Conservation (phyloP, 768 basidiomycete genomes). For the Boletus vinaceobasis region DNA sequence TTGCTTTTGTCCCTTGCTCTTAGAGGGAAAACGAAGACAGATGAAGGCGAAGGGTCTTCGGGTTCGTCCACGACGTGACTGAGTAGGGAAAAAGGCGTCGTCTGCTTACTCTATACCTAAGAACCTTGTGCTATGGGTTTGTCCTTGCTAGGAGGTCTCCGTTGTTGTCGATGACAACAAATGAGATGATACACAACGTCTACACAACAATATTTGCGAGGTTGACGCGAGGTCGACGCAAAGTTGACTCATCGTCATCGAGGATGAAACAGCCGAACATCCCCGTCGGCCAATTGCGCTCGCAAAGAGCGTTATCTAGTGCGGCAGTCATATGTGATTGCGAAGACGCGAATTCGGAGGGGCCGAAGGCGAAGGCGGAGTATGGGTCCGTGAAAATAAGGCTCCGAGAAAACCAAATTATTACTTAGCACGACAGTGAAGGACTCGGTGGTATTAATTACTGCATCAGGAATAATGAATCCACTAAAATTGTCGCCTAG, state of each 20-base stretch:
- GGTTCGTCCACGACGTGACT: conserved; percentile 49
- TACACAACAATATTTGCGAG: background rate
- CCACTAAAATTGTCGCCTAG: background rate
- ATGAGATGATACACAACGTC: background rate
- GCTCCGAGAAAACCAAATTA: background rate
- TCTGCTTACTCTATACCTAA: conserved; percentile 3
- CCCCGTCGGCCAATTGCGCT: background rate
- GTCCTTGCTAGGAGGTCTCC: background rate
- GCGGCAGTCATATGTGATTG: background rate
- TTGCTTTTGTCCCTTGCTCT: conserved; percentile 1
- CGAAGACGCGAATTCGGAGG: background rate
- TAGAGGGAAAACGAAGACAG: conserved; percentile 71
- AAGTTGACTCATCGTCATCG: background rate
- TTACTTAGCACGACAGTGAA: background rate
- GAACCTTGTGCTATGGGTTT: background rate
- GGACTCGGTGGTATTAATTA: conserved; percentile 9
- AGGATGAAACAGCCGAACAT: background rate
- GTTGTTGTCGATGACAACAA: background rate
- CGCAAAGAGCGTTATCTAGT: background rate
- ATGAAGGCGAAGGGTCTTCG: conserved; percentile 76
- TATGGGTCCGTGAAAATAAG: conserved; percentile 4
- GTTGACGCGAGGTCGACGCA: background rate
- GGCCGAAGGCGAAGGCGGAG: background rate
- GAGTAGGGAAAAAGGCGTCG: conserved; percentile 22
- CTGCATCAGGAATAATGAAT: background rate